Base-by-base conservation (phyloP, 345 rosid genomes). In the Eucalyptus dawsonii region DNA sequence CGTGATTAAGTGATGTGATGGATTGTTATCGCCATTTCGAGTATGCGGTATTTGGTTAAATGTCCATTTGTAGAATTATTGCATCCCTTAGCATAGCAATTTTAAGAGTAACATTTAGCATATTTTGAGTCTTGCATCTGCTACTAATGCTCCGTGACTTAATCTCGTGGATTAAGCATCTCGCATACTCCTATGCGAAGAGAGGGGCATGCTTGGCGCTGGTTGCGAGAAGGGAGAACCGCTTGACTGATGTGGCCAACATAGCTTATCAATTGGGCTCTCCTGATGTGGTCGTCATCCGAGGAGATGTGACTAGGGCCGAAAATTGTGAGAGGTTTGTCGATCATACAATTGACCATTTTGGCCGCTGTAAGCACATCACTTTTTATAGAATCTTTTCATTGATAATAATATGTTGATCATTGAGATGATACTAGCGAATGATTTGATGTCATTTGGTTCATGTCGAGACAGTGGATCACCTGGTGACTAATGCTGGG, bases 131-230 rank as follows among this genome's bases (percentile, higher is more conserved):
- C 44, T 31, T 14, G 76, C 37, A 65, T 65, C 37, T 65, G 4
- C 44, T 10, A 72, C 27, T 37, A 37, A 72, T 72, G 87, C 31
- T 85, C 54, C 1, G 87, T 85, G 31, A 47, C 22, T 85, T 47
- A 31, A 50, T 47, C 56, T 14, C 37, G 13, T 31, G 87, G 50
- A 40, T 87, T 88, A 86, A 93, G 95, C 93, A 92, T 49, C 88
- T 91, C 21, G 93, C 94, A 27, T 94, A 94, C 50, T 90, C 89
- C 87, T 90, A 94, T 67, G 93, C 92, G 0, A 87, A 51, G 91
- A 90, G 92, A 88, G 90, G 92, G 37, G 95, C 94, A 42, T 87
- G 90, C 65, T 87, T 93, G 83, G 95, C 91, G 21, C 92, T 94
- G 11, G 94, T 92, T 21, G 93, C 92, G 5, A 72, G 91, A 62